phyloP scores from a whole-genome alignment of 179 eudicot species.

The Kewa caespitosa region DNA sequence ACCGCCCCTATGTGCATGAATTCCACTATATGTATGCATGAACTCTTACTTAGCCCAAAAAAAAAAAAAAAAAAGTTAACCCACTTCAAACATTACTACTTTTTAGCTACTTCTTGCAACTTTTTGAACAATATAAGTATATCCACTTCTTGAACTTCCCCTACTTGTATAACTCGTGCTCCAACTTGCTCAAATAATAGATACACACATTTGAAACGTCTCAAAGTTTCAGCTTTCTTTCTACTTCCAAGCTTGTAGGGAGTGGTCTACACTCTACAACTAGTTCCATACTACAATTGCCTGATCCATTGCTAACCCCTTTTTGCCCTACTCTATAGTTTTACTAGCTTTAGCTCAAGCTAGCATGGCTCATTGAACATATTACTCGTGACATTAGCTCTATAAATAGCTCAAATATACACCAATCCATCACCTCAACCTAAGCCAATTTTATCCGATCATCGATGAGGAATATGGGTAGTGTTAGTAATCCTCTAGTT shows the following conservation, averaged over 20 bases:
- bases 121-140: conserved; percentile 25
- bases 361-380: neutral
- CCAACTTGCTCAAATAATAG: conserved; percentile 29
- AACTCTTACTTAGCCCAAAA: too few relatives aligned
- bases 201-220: conserved; percentile 6
- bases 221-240: neutral
- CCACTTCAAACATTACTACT: too few relatives aligned
- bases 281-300: conserved; percentile 13
- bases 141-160: neutral
- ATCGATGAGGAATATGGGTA: conserved; percentile 15
- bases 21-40: too few relatives aligned
- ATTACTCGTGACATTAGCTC: too few relatives aligned
- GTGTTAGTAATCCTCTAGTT: neutral
- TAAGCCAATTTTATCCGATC: neutral
- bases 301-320: conserved; percentile 14
- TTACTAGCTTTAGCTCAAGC: conserved; percentile 11
- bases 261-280: conserved; percentile 18
- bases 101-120: too few relatives aligned
- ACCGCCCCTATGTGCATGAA: too few relatives aligned
- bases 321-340: conserved; percentile 36
- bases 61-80: too few relatives aligned
- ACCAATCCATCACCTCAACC: conserved; percentile 11
- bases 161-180: conserved; percentile 28
- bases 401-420: conserved; percentile 15
- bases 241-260: conserved; percentile 20